A percentile compares a stretch with the other conserved stretches of the same genome.
These are phyloP conservation scores for Ogataea haglerorum DNA, from an alignment of 805 yeast genomes.

Conservation along the genomic window DNA sequence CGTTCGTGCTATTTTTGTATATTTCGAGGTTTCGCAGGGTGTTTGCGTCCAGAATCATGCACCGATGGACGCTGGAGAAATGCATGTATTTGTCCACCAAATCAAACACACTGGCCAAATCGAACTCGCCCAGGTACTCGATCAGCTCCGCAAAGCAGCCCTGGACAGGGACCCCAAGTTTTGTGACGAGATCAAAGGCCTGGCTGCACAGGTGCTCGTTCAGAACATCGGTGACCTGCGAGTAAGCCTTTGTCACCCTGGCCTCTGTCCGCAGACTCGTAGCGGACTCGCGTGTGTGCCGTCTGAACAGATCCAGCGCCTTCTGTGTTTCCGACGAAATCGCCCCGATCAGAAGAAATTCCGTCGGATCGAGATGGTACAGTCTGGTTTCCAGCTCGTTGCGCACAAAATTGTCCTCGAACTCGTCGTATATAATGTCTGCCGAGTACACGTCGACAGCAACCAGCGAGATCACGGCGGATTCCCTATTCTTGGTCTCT, in stretches of 20 bases:
- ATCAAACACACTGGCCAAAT: slow-evolving; percentile 52
- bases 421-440: slow-evolving; percentile 67
- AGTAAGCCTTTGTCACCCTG: slow-evolving; percentile 1
- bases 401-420: slow-evolving; percentile 56
- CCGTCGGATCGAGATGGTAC: slow-evolving; percentile 72
- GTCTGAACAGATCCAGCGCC: slow-evolving; percentile 21
- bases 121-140: slow-evolving; percentile 59
- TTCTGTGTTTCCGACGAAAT: slow-evolving; percentile 34
- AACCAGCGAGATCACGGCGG: slow-evolving; percentile 42
- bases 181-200: slow-evolving; percentile 17
- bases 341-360: slow-evolving; percentile 51
- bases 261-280: slow-evolving; percentile 12
- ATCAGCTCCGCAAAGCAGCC: slow-evolving; percentile 43
- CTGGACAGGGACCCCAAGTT: slow-evolving; percentile 13
- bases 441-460: slow-evolving; percentile 75
- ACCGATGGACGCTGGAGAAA: slow-evolving; percentile 46
- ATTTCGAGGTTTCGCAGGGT: slow-evolving; percentile 74
- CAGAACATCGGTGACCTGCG: slow-evolving; percentile 12
- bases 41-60: slow-evolving; percentile 58
- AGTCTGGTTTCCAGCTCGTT: slow-evolving; percentile 71
- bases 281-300: neutral
- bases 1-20: slow-evolving; percentile 60
- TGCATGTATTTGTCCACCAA: slow-evolving; percentile 47
- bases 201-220: slow-evolving; percentile 7
- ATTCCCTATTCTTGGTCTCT: slow-evolving; percentile 24